These are phyloP conservation scores for Zhuliangozyma blackwelliae DNA, from an alignment of 1,139 yeast genomes.

Conservation along the genomic window DNA sequence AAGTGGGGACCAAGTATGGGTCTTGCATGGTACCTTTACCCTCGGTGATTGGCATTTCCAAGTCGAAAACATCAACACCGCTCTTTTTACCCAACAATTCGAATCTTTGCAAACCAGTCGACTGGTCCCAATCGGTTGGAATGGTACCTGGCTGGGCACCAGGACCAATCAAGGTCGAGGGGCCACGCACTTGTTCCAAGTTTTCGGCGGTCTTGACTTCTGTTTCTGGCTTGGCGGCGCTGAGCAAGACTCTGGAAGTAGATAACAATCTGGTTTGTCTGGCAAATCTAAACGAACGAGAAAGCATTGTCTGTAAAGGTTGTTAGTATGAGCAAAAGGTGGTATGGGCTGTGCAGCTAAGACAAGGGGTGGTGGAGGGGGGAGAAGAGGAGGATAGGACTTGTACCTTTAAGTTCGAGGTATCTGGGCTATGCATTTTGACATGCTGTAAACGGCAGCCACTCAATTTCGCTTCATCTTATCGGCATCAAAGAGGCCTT, in stretches of 20 bases:
- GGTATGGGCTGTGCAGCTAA: constrained; percentile 1
- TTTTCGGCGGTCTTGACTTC: constrained; percentile 57
- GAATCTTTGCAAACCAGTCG: constrained; percentile 97
- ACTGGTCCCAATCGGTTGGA: constrained; percentile 93
- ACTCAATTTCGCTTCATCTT: no score
- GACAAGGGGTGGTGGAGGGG: neutral
- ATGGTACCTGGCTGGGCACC: constrained; percentile 83
- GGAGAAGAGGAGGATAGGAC: no score
- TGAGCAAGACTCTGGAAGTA: constrained; percentile 27
- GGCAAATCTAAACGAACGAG: constrained; percentile 37
- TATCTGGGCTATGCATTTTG: no score
- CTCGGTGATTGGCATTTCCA: constrained; percentile 80
- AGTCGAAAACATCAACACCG: constrained; percentile 94
- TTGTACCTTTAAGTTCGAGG: no score
- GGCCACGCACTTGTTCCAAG: constrained; percentile 76
- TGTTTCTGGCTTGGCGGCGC: constrained; percentile 25
- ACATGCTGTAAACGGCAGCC: no score
- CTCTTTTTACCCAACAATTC: constrained; percentile 92
- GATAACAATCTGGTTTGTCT: constrained; percentile 39
- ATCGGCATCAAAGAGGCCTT: no score
- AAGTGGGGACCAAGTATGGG: constrained; percentile 87
- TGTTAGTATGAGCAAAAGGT: constrained; percentile 20
- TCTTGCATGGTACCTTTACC: constrained; percentile 85
- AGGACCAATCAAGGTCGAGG: constrained; percentile 78
- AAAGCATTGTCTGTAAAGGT: constrained; percentile 27